Percentiles rank a stretch among this genome's conserved stretches.
Conservation (phyloP, 164 flowering plant genomes). For the Chimonanthus salicifolius region DNA sequence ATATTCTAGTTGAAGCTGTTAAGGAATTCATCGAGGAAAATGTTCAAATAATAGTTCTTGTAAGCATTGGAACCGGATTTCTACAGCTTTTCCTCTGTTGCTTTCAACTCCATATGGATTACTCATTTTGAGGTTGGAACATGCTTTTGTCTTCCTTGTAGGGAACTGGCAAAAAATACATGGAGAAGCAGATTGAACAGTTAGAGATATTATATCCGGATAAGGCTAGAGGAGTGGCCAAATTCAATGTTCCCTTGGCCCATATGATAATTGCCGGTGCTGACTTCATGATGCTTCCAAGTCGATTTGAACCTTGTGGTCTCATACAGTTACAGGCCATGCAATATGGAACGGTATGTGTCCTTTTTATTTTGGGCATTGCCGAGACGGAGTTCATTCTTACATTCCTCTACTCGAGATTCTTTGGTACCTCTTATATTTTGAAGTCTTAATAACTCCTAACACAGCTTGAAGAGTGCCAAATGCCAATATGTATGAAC, state of each 20-base stretch:
- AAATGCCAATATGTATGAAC: too few relatives aligned
- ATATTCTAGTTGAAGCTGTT: slow-evolving; percentile 74
- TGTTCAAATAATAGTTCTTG: slow-evolving; percentile 75
- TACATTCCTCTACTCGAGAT: neutral
- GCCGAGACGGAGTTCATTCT: neutral
- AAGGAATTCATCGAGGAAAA: slow-evolving; percentile 45
- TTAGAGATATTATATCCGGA: slow-evolving; percentile 63
- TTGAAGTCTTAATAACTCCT: too few relatives aligned
- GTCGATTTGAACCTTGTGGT: slow-evolving; percentile 97
- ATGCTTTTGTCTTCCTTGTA: slow-evolving; percentile 13
- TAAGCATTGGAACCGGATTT: slow-evolving; percentile 22
- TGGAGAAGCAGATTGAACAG: slow-evolving; percentile 78
- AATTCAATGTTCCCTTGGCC: slow-evolving; percentile 74
- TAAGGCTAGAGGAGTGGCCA: slow-evolving; percentile 74
- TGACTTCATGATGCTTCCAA: slow-evolving; percentile 67
- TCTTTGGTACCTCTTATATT: too few relatives aligned
- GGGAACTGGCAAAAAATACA: slow-evolving; percentile 87
- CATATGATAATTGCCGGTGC: slow-evolving; percentile 88
- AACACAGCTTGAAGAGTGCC: too few relatives aligned
- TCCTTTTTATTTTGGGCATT: neutral
- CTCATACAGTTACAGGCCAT: slow-evolving; percentile 88
- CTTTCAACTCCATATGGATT: neutral
- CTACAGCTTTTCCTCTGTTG: neutral
- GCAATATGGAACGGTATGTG: slow-evolving; percentile 83
- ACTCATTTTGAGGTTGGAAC: neutral